Percentiles rank a stretch among this genome's conserved stretches.
Conservation (phyloP, 441 rosid genomes). For the Erodium texanum region DNA sequence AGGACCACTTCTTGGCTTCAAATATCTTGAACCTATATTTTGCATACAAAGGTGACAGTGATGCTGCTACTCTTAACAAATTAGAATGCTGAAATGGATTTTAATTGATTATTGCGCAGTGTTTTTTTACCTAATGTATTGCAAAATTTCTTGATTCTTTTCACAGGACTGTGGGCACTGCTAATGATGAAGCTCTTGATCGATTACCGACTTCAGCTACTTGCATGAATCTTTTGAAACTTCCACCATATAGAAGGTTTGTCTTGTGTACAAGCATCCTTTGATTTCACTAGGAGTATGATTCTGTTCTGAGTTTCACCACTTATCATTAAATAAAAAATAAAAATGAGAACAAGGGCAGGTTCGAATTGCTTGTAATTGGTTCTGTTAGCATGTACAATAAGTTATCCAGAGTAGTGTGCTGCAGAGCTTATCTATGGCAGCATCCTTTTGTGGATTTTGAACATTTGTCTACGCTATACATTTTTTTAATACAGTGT, state of each 20-base stretch:
- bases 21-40: slow-evolving; percentile 79
- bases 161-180: slow-evolving; percentile 67
- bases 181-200: slow-evolving; percentile 73
- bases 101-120: background rate
- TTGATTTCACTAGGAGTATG: background rate
- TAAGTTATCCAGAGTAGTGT: background rate
- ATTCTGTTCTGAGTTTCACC: background rate
- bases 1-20: slow-evolving; percentile 92
- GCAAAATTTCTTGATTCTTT: slow-evolving; percentile 7
- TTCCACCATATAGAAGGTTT: slow-evolving; percentile 95
- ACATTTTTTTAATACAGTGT: background rate
- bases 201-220: slow-evolving; percentile 94
- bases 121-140: background rate
- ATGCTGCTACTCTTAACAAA: background rate
- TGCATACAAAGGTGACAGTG: slow-evolving; percentile 81
- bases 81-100: background rate
- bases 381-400: background rate
- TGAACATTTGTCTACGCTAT: background rate
- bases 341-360: background rate
- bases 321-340: background rate
- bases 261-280: slow-evolving; percentile 17
- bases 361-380: background rate
- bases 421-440: background rate
- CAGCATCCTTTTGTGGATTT: background rate
- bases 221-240: slow-evolving; percentile 97